Base-by-base conservation (phyloP, 331 rosid genomes). In the Rhamnella rubrinervis region DNA sequence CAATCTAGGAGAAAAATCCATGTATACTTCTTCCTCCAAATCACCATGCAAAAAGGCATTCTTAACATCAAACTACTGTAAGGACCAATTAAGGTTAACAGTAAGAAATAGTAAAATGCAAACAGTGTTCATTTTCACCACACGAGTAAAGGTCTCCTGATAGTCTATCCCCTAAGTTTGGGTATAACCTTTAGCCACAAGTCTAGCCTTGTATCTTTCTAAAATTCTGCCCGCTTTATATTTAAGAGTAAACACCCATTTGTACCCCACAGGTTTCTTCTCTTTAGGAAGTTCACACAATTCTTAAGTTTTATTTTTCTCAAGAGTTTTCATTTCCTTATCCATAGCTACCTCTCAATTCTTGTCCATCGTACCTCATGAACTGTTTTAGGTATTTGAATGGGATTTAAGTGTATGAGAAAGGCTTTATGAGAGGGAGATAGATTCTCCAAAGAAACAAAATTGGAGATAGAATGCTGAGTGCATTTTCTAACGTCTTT, bases 271-370 rank as follows among this genome's bases (percentile, higher is more conserved):
- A 6, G 38, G 19, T 2, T 35, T 71, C 28, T 41, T 41, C 7
- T 39, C 41, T 6, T 20, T 6, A 0, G 44, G 20, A 6, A 5
- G 4, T 21, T 57, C 31, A 0, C 40, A 31, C 15, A 69, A 3
- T 13, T 51, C 41, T 65, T 57, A 64, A 8, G 31, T 41, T 1
- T 55, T 3, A 46, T 63, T 72, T 25, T 72, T 72, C 6, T 55
- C 13, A 4, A 55, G 56, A 2, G 56, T 35, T 37, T 37, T 1
- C 6, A 72, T 15, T 62, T 23, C 44, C 0, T 19, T 16, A 7
- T 4, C 55, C 46, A 72, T 72, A 15, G 31, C 31, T 4, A 20
- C 6, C 10, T 11, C 41, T 38, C 67, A 63, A 2, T 18, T 13
- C 17, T 5, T 11, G 3, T 25, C 21, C 2, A 7, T 21, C 6